A percentile compares a stretch with the other conserved stretches of the same genome.
Conservation (phyloP, 148 eudicot genomes). For the Amaranthus cruentus region DNA sequence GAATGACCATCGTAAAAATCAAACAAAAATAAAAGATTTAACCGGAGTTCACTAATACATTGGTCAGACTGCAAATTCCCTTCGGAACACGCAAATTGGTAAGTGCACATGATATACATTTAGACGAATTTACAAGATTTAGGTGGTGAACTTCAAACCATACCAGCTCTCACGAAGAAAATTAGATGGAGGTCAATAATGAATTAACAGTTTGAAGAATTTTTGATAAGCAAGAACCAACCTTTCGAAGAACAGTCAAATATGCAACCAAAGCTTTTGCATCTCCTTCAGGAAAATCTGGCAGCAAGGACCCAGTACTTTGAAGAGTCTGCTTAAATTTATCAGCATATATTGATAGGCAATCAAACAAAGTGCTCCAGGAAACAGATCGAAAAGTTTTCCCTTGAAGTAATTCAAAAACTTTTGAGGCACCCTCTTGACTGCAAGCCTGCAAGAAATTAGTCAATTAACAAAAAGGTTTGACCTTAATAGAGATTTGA, state of each 20-base stretch:
- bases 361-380: conserved; percentile 88
- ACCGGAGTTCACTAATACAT: no score
- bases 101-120: no score
- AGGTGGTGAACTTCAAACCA: no score
- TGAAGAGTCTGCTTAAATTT: conserved; percentile 85
- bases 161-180: background rate
- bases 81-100: no score
- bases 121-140: no score
- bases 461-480: conserved; percentile 7
- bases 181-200: background rate
- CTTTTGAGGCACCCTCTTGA: conserved; percentile 85
- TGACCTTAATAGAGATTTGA: background rate
- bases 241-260: conserved; percentile 79
- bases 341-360: conserved; percentile 78
- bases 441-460: conserved; percentile 63
- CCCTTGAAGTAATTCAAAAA: conserved; percentile 76
- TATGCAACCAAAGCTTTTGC: conserved; percentile 94
- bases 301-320: conserved; percentile 69
- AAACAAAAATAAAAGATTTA: no score
- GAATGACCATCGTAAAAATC: no score
- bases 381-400: conserved; percentile 84
- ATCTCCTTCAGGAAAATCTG: conserved; percentile 95
- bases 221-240: conserved; percentile 13
- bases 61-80: no score
- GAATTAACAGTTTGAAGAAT: background rate